A percentile compares a stretch with the other conserved stretches of the same genome.
phyloP scores from a whole-genome alignment of 805 yeast genomes.

The Metschnikowia henanensis region DNA sequence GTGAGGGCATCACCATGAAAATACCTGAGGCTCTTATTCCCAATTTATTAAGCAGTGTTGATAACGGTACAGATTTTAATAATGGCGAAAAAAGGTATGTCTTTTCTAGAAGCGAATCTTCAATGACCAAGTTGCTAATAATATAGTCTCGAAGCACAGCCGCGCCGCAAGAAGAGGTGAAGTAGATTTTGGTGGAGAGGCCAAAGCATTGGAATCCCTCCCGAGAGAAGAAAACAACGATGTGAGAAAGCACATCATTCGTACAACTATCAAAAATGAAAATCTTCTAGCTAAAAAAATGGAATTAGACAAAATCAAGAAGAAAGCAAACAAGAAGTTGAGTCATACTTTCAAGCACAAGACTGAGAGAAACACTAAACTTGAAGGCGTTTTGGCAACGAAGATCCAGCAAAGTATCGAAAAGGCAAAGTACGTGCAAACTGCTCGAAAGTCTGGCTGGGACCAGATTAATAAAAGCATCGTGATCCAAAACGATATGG shows the following conservation, averaged over 20 bases:
- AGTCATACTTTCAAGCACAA: conserved; percentile 33
- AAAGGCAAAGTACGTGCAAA: conserved; percentile 61
- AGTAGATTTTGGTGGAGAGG: conserved; percentile 43
- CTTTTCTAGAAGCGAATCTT: too few species aligned
- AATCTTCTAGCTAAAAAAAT: conserved; percentile 57
- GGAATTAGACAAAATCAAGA: conserved; percentile 37
- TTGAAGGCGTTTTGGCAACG: conserved; percentile 55
- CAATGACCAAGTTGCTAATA: too few species aligned
- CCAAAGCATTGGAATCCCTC: conserved; percentile 48
- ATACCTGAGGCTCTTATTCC: background rate
- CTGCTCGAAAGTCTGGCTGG: conserved; percentile 71
- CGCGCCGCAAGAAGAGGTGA: conserved; percentile 78
- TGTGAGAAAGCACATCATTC: conserved; percentile 59
- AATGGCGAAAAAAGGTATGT: conserved; percentile 45
- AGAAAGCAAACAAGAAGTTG: conserved; percentile 32
- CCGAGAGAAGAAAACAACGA: conserved; percentile 64
- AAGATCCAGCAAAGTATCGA: conserved; percentile 65
- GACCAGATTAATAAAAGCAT: conserved; percentile 59
- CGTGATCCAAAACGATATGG: conserved; percentile 23
- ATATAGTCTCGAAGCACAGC: conserved; percentile 58
- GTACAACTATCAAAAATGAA: conserved; percentile 68
- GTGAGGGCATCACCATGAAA: conserved; percentile 9
- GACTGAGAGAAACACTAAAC: conserved; percentile 48
- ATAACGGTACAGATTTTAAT: background rate
- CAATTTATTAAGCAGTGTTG: too few species aligned